Percentiles rank a stretch among this genome's conserved stretches.
These are phyloP conservation scores for Penicillium nucicola DNA, from an alignment of 495 filamentous ascomycete species.

Conservation along the genomic window DNA sequence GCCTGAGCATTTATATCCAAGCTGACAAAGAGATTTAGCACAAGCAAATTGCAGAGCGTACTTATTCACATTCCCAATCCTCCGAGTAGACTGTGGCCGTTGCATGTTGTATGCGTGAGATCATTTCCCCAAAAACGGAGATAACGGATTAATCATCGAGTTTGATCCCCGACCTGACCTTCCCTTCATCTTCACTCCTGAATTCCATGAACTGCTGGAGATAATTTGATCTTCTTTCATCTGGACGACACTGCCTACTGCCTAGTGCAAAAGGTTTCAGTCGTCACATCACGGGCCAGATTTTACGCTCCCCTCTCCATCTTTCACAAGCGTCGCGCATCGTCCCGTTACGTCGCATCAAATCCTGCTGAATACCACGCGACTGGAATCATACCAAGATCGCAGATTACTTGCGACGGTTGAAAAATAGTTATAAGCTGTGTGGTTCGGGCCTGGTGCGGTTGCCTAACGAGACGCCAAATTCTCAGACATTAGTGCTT, in stretches of 20 bases:
- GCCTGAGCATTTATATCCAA: neutral
- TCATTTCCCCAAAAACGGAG: slow-evolving; percentile 7
- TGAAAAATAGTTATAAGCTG: neutral
- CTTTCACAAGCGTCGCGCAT: too few relatives aligned
- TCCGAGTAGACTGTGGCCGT: too few relatives aligned
- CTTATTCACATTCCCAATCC: too few relatives aligned
- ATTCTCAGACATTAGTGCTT: neutral
- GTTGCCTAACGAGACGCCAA: neutral
- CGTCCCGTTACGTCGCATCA: too few relatives aligned
- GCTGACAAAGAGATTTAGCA: neutral
- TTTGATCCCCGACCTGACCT: neutral
- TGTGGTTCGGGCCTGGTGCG: neutral
- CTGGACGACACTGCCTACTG: neutral
- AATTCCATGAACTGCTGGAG: neutral
- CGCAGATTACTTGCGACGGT: neutral
- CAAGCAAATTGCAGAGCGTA: neutral
- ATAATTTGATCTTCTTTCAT: too few relatives aligned
- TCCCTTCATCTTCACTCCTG: neutral
- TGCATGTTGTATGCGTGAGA: neutral
- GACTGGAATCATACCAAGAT: neutral
- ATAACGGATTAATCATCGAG: slow-evolving; percentile 13
- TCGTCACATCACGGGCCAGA: too few relatives aligned
- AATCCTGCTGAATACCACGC: too few relatives aligned
- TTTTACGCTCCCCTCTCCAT: too few relatives aligned
- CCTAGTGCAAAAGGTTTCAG: too few relatives aligned